A percentile compares a stretch with the other conserved stretches of the same genome.
Evolutionary conservation across 305 asterid genomes (phyloP).

Genomic region (Fraxinus latifolia): DNA sequence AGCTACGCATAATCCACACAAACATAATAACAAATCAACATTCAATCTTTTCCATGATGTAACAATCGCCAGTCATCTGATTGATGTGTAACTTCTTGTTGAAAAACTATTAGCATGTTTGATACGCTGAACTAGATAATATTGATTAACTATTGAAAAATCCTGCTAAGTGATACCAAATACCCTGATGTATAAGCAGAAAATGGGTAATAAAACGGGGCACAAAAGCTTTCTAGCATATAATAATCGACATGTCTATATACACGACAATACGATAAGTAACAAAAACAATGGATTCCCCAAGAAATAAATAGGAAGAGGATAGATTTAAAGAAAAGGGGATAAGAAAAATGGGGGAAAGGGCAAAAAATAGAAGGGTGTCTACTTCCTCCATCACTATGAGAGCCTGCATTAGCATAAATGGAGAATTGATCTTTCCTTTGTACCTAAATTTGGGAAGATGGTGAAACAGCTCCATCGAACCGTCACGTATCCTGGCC

Average conservation of each 20-base stretch:
- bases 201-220: neutral
- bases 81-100: neutral
- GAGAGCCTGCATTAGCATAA: conserved; percentile 8
- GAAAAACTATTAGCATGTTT: neutral
- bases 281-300: conserved; percentile 26
- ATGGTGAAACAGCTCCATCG: conserved; percentile 67
- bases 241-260: conserved; percentile 36
- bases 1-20: neutral
- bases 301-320: conserved; percentile 12
- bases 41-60: neutral
- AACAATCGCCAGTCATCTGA: neutral
- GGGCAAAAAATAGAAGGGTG: conserved; percentile 31
- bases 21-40: neutral
- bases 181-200: neutral
- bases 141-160: neutral
- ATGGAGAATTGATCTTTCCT: conserved; percentile 9
- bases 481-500: conserved; percentile 67
- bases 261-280: conserved; percentile 36
- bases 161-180: neutral
- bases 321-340: conserved; percentile 15
- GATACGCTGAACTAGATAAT: neutral
- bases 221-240: neutral
- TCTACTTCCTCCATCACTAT: conserved; percentile 32
- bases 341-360: conserved; percentile 14
- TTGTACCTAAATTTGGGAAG: conserved; percentile 56